Evolutionary conservation across 768 basidiomycete species (phyloP), one percentile per base, ranked within the genome.

Genomic region (Boletus vermiculosoides): DNA sequence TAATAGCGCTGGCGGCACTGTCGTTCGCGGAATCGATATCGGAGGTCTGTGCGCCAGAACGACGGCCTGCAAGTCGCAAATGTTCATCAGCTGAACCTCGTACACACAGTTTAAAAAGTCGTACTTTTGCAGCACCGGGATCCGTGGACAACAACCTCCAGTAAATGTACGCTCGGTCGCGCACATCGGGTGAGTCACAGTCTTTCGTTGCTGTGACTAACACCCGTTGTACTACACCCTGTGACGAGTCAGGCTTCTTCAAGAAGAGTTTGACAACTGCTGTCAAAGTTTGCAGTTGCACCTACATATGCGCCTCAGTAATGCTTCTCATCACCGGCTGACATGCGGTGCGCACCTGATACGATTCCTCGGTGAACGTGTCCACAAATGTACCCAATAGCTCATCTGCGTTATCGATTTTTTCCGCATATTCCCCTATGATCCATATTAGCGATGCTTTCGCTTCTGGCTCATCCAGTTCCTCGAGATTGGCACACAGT

Each of bases 361-460:
- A 92, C 8, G 90, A 87, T 73, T 99, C 97, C 66, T 99, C 97
- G 30, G 82, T 87, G 75, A 98, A 98, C 3, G 87, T 80, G 54
- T 96, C 92, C 22, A 99, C 89, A 70, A 97, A 98, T 49, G 89
- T 87, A 15, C 84, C 82, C 62, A 98, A 77, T 23, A 99, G 79
- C 64, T 98, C 95, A 69, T 92, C 93, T 4, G 96, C 94, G 61
- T 99, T 99, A 63, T 95, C 93, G 61, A 98, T 98, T 76, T 94
- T 96, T 72, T 90, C 89, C 4, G 96, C 94, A 65, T 99, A 98
- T 76, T 98, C 94, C 55, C 96, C 96, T 63, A 98, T 94, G 65
- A 99, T 98, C 96, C 97, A 99, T 70, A 99, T 98, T 49, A 99
- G 78, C 3, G 95, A 95, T 1, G 95, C 92, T 69, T 98, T 98